Conservation (phyloP, 2,329 filamentous ascomycete genomes). For the Xylaria sp. region DNA sequence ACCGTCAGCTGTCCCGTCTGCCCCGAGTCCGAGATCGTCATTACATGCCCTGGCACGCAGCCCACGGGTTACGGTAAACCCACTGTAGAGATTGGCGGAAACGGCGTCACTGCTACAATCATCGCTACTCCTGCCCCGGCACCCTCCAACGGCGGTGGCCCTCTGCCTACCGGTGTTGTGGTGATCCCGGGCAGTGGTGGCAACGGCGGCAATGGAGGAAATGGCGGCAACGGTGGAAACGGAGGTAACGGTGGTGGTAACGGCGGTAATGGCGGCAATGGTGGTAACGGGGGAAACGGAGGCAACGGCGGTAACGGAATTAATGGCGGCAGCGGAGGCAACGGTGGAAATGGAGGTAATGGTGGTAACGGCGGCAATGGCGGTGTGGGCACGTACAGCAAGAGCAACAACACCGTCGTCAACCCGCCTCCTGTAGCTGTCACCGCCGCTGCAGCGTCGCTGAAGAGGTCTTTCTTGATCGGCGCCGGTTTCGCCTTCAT, state of each 20-base stretch:
- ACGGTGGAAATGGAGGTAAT: not conserved
- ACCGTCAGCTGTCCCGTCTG: constrained; percentile 45
- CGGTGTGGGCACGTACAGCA: constrained; percentile 17
- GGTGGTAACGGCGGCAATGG: constrained; percentile 3
- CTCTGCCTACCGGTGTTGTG: constrained; percentile 4
- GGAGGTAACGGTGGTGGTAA: not conserved
- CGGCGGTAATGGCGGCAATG: not conserved
- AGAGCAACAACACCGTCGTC: constrained; percentile 4
- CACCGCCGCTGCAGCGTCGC: constrained; percentile 36
- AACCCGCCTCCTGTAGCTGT: constrained; percentile 22
- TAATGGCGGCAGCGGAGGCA: not conserved
- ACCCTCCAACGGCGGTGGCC: constrained; percentile 19
- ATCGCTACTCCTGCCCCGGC: constrained; percentile 26
- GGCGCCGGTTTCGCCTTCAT: constrained; percentile 38
- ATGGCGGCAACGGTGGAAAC: not conserved
- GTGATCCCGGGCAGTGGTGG: not conserved
- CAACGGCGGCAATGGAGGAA: not conserved
- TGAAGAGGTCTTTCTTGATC: constrained; percentile 38
- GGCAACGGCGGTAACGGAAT: not conserved
- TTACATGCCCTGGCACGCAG: constrained; percentile 46
- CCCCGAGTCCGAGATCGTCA: constrained; percentile 41
- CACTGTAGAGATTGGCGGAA: constrained; percentile 41
- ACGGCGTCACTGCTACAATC: constrained; percentile 45
- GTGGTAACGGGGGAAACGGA: not conserved
- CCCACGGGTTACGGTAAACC: constrained; percentile 37